Conservation (phyloP, 2,329 filamentous ascomycete species). For the Aureobasidium sp. region DNA sequence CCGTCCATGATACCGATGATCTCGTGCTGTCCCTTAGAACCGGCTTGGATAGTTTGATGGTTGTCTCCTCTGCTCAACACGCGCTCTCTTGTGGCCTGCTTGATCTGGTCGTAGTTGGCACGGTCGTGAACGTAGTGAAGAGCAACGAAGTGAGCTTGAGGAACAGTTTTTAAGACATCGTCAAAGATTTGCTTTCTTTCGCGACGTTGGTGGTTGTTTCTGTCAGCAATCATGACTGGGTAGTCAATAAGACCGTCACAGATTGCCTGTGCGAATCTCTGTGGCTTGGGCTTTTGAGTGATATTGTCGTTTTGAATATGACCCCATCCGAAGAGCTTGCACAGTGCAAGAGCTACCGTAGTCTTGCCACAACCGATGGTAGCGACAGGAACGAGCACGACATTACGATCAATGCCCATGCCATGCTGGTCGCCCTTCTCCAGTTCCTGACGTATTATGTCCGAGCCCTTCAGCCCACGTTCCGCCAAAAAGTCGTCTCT, state of each 20-base stretch:
- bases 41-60: slow-evolving; percentile 92
- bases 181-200: slow-evolving; percentile 83
- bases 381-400: slow-evolving; percentile 83
- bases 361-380: slow-evolving; percentile 97
- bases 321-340: slow-evolving; percentile 81
- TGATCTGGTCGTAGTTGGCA: slow-evolving; percentile 61
- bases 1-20: slow-evolving; percentile 91
- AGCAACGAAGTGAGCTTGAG: slow-evolving; percentile 67
- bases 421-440: slow-evolving; percentile 46
- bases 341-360: slow-evolving; percentile 74
- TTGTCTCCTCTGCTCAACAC: slow-evolving; percentile 87
- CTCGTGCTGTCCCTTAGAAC: slow-evolving; percentile 62
- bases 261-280: slow-evolving; percentile 67
- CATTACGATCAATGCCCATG: slow-evolving; percentile 54
- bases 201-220: slow-evolving; percentile 85
- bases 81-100: slow-evolving; percentile 66
- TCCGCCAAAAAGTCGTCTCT: slow-evolving; percentile 80
- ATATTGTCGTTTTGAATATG: slow-evolving; percentile 98
- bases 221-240: slow-evolving; percentile 77
- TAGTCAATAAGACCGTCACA: slow-evolving; percentile 57
- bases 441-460: slow-evolving; percentile 73
- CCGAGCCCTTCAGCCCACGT: slow-evolving; percentile 77
- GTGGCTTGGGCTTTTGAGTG: slow-evolving; percentile 66
- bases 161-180: slow-evolving; percentile 60
- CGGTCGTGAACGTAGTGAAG: slow-evolving; percentile 79